Percentiles rank a stretch among this genome's conserved stretches.
Conservation (phyloP, 2,329 filamentous ascomycete genomes). For the Colletotrichum acutatum region DNA sequence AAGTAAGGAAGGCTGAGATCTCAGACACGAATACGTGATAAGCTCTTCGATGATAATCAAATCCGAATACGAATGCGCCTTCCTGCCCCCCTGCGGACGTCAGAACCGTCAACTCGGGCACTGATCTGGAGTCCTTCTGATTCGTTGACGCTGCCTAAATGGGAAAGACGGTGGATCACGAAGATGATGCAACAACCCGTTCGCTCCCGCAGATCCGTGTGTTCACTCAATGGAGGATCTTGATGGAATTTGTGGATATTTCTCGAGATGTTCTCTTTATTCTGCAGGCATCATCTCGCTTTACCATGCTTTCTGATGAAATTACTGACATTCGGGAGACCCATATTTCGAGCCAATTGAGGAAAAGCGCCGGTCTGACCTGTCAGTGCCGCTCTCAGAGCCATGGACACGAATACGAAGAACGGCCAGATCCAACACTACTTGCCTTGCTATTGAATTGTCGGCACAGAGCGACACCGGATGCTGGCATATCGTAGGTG, state of each 20-base stretch:
- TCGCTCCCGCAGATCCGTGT: not conserved
- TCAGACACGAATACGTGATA: slow-evolving; percentile 24
- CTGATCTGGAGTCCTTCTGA: not conserved
- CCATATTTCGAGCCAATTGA: not conserved
- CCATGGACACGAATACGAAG: slow-evolving; percentile 4
- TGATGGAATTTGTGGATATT: not conserved
- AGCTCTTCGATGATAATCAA: not conserved
- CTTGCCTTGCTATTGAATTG: not conserved
- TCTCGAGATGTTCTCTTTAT: not conserved
- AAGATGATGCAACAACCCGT: not conserved
- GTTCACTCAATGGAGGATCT: not conserved
- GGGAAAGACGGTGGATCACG: not conserved
- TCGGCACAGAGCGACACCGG: not conserved
- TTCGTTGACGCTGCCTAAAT: not conserved
- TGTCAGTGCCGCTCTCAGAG: not conserved
- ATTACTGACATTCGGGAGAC: not conserved
- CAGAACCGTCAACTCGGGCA: not conserved
- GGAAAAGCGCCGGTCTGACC: not conserved
- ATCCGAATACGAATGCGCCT: slow-evolving; percentile 32
- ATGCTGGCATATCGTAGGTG: not conserved
- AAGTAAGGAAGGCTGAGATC: not conserved
- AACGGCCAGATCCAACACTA: not conserved
- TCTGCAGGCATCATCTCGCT: not conserved
- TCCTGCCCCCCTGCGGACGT: not conserved
- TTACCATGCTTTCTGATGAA: not conserved